Conservation (phyloP, 139 green algal genomes). For the Chlorella sp. region DNA sequence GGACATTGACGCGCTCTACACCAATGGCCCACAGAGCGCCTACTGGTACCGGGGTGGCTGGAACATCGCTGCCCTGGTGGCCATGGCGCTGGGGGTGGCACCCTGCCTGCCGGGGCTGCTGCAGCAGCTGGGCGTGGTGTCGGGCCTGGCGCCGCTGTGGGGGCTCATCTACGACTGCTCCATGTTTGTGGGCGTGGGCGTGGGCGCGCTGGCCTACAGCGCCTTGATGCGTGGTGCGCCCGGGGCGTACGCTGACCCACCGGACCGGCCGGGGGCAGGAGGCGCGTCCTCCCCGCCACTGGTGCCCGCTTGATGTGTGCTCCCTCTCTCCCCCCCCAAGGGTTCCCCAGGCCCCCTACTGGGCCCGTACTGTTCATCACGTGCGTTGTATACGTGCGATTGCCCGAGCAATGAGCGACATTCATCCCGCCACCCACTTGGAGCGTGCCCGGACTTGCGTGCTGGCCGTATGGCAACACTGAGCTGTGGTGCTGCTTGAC, state of each 20-base stretch:
- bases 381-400: too few relatives aligned
- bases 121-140: conserved; percentile 18
- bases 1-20: conserved; percentile 59
- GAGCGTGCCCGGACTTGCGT: too few relatives aligned
- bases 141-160: conserved; percentile 8
- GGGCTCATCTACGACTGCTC: conserved; percentile 35
- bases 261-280: too few relatives aligned
- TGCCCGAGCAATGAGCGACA: too few relatives aligned
- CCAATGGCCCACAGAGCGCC: not conserved
- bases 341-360: too few relatives aligned
- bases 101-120: conserved; percentile 48
- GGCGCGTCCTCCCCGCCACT: too few relatives aligned
- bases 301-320: too few relatives aligned
- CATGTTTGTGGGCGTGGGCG: conserved; percentile 49
- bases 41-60: conserved; percentile 62
- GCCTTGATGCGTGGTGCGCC: conserved; percentile 16
- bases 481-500: too few relatives aligned
- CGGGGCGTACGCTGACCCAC: conserved; percentile 14
- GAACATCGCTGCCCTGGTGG: conserved; percentile 30
- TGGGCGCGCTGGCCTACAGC: conserved; percentile 31
- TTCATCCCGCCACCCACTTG: too few relatives aligned
- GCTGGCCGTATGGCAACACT: too few relatives aligned
- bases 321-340: not conserved
- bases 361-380: too few relatives aligned
- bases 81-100: conserved; percentile 26